Conservation (phyloP, 371 early-diverging fungal species). For the Mucor velutinosus region DNA sequence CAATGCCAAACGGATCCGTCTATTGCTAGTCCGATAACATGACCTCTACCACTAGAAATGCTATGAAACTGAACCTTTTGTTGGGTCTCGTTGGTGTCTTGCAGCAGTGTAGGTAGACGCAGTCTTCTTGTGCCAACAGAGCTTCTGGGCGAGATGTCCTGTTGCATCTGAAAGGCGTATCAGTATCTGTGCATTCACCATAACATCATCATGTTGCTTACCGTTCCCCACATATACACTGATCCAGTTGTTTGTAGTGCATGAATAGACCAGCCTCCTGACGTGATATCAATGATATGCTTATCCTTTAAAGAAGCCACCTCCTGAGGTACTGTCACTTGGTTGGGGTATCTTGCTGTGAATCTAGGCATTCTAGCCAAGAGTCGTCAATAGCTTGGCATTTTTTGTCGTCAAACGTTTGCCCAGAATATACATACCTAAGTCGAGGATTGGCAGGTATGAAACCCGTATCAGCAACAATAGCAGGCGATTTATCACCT, state of each 20-base stretch:
- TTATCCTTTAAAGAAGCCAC: constrained; percentile 29
- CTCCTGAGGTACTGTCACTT: constrained; percentile 30
- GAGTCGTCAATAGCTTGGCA: neutral
- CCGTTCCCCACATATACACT: constrained; percentile 53
- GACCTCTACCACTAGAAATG: constrained; percentile 39
- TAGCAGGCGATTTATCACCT: neutral
- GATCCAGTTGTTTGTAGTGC: constrained; percentile 41
- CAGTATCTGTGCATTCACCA: neutral
- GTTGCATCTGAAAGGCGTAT: constrained; percentile 13
- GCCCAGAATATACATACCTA: neutral
- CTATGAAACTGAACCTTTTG: constrained; percentile 2
- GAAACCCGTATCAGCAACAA: neutral
- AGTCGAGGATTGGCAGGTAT: neutral
- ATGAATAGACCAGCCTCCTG: constrained; percentile 56
- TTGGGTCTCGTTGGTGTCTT: neutral
- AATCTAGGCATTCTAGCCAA: neutral
- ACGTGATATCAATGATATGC: constrained; percentile 41
- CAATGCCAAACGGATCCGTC: constrained; percentile 45
- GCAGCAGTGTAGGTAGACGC: neutral
- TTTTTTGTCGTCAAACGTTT: neutral
- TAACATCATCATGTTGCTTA: constrained; percentile 15
- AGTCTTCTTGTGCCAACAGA: constrained; percentile 12
- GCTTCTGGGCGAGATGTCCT: constrained; percentile 2
- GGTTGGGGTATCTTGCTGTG: neutral
- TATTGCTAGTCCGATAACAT: constrained; percentile 40